phyloP scores from a whole-genome alignment of 805 yeast genomes.

The Barnettozyma botsteinii region DNA sequence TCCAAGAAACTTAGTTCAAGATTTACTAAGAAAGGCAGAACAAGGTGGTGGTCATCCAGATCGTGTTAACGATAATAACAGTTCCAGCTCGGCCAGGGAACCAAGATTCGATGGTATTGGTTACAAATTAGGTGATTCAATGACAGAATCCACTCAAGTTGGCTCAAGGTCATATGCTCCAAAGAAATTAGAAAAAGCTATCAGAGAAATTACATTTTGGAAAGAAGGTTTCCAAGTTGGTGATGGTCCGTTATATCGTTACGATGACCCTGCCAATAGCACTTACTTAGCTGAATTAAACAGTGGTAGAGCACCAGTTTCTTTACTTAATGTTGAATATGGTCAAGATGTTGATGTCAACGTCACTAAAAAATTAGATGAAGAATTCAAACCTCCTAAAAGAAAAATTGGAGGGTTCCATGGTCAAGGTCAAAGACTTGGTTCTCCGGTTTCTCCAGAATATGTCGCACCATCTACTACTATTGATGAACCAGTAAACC shows the following conservation, averaged over 20 bases:
- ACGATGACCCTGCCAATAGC: slow-evolving; percentile 89
- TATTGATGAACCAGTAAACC: slow-evolving; percentile 9
- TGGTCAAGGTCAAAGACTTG: slow-evolving; percentile 82
- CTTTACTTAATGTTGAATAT: slow-evolving; percentile 71
- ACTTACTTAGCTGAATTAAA: slow-evolving; percentile 73
- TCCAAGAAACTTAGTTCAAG: slow-evolving; percentile 42
- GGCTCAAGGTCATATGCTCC: slow-evolving; percentile 31
- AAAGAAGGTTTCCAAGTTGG: slow-evolving; percentile 94
- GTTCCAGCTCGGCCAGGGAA: slow-evolving; percentile 27
- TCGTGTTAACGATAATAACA: slow-evolving; percentile 27
- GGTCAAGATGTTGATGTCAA: slow-evolving; percentile 93
- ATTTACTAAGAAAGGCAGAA: slow-evolving; percentile 62
- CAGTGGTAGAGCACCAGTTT: slow-evolving; percentile 86
- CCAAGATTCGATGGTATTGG: slow-evolving; percentile 34
- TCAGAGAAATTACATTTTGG: slow-evolving; percentile 90
- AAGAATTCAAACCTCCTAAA: slow-evolving; percentile 71
- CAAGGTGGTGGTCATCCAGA: slow-evolving; percentile 45
- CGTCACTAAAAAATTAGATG: slow-evolving; percentile 75
- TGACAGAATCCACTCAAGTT: slow-evolving; percentile 29
- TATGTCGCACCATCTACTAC: slow-evolving; percentile 21
- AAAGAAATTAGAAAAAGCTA: slow-evolving; percentile 43
- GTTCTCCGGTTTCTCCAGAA: slow-evolving; percentile 85
- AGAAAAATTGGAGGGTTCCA: slow-evolving; percentile 56
- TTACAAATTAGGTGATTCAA: slow-evolving; percentile 33
- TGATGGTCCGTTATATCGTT: slow-evolving; percentile 78